Evolutionary conservation across 106 monocot genomes (phyloP), one percentile per base, ranked within the genome.

Genomic region (Acanthochlamys bracteata): DNA sequence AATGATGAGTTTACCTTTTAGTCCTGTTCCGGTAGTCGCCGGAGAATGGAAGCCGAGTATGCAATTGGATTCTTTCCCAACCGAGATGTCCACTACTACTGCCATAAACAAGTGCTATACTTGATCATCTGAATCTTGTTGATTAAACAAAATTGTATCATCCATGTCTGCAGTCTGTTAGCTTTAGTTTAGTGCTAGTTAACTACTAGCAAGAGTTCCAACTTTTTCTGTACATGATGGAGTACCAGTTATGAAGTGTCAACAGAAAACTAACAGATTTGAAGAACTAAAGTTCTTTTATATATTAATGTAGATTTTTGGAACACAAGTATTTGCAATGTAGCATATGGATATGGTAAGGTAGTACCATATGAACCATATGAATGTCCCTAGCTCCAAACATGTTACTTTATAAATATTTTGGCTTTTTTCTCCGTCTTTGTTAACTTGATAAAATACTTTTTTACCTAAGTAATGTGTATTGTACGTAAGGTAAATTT

Each of bases 31-130:
- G 14, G 39, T 72, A 55, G 71, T 55, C 33, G 73, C 76, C 23
- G 89, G 89, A 45, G 89, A 81, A 25, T 84, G 88, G 92, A 85
- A 79, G 57, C 55, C 76, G 4, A 88, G 56, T 52, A 61, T 84
- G 51, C 71, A 73, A 65, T 89, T 83, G 77, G 82, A 84, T 24
- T 55, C 71, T 15, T 82, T 69, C 64, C 77, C 68, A 0, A 75
- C 73, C 41, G 89, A 93, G 66, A 67, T 80, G 47, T 72, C 82
- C 3, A 59, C 80, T 1, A 70, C 64, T 59, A 78, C 66, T 53
- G 63, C 66, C 15, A 65, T 69, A 13, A 86, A 72, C 66, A 73
- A 74, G 72, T 83, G 75, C 41, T 82, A 81, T 73, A 74, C 71
- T 74, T 78, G 76, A 74, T 49, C 49, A 49, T 49, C 6, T 33